These are phyloP conservation scores for Pseudonectria buxi DNA, from an alignment of 2,329 filamentous ascomycete genomes.

Conservation along the genomic window DNA sequence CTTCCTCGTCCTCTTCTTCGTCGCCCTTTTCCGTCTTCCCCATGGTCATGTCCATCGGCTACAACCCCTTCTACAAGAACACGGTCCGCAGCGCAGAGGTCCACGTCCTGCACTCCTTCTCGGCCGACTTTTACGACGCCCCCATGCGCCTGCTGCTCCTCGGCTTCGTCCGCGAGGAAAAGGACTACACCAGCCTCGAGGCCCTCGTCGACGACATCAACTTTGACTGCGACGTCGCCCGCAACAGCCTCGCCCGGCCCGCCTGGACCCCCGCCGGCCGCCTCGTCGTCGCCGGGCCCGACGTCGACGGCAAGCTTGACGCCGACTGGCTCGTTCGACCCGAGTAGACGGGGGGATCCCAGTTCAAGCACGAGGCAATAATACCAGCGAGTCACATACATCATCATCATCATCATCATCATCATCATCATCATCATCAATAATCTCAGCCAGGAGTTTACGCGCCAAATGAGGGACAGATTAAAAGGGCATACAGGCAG, in stretches of 20 bases:
- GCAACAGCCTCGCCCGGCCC: constrained; percentile 60
- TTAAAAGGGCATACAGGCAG: constrained; percentile 7
- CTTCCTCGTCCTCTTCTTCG: constrained; percentile 15
- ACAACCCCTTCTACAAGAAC: constrained; percentile 98
- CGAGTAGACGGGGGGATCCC: constrained; percentile 6
- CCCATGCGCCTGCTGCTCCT: constrained; percentile 73
- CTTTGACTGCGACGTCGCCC: constrained; percentile 79
- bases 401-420: too few species aligned
- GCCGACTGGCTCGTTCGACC: constrained; percentile 33
- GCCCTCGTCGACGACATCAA: constrained; percentile 82
- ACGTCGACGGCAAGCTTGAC: constrained; percentile 27
- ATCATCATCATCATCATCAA: too few species aligned
- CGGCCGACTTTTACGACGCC: constrained; percentile 75
- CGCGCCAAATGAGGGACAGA: too few species aligned
- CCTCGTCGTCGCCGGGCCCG: constrained; percentile 23
- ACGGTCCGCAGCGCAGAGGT: constrained; percentile 79
- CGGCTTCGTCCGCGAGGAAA: constrained; percentile 84
- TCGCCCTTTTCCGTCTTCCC: constrained; percentile 52
- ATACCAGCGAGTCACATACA: too few species aligned
- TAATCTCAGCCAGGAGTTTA: too few species aligned
- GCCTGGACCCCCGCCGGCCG: constrained; percentile 47
- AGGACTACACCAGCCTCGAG: constrained; percentile 79
- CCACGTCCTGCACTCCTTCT: constrained; percentile 75
- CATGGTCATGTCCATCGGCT: constrained; percentile 91
- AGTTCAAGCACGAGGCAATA: background rate